These are phyloP conservation scores for Aspergillus bridgeri DNA, from an alignment of 495 filamentous ascomycete species.

Conservation along the genomic window DNA sequence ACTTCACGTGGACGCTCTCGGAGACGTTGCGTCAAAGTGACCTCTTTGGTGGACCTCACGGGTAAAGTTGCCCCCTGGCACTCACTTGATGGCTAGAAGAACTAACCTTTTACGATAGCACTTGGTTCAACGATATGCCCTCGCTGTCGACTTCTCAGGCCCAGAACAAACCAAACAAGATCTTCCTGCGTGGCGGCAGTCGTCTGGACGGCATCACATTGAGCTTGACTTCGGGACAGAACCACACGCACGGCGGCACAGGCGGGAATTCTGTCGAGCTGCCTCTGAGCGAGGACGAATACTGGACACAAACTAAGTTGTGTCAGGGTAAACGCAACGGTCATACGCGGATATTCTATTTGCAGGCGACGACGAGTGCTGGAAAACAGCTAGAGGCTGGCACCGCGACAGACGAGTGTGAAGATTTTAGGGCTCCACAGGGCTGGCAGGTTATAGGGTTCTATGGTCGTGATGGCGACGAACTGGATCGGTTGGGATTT, in stretches of 20 bases:
- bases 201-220: constrained; percentile 51
- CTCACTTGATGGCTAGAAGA: neutral
- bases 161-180: constrained; percentile 13
- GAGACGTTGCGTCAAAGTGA: constrained; percentile 40
- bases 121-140: constrained; percentile 55
- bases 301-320: constrained; percentile 47
- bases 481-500: constrained; percentile 58
- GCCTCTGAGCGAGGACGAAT: constrained; percentile 43
- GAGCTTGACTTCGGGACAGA: constrained; percentile 42
- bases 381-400: constrained; percentile 49
- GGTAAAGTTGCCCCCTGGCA: constrained; percentile 12
- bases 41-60: constrained; percentile 51
- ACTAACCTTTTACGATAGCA: constrained; percentile 3
- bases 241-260: constrained; percentile 51
- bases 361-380: constrained; percentile 49
- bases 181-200: constrained; percentile 48
- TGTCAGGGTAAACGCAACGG: constrained; percentile 49
- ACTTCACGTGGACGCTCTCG: constrained; percentile 49
- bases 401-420: constrained; percentile 47
- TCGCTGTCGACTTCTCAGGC: constrained; percentile 32
- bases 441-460: constrained; percentile 58
- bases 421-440: constrained; percentile 43
- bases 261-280: constrained; percentile 46
- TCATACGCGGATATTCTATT: constrained; percentile 54
- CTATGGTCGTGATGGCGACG: constrained; percentile 53